Percentiles rank a stretch among this genome's conserved stretches.
Evolutionary conservation across 2,329 filamentous ascomycete species (phyloP).

Genomic region (Furcasterigmium sp.): DNA sequence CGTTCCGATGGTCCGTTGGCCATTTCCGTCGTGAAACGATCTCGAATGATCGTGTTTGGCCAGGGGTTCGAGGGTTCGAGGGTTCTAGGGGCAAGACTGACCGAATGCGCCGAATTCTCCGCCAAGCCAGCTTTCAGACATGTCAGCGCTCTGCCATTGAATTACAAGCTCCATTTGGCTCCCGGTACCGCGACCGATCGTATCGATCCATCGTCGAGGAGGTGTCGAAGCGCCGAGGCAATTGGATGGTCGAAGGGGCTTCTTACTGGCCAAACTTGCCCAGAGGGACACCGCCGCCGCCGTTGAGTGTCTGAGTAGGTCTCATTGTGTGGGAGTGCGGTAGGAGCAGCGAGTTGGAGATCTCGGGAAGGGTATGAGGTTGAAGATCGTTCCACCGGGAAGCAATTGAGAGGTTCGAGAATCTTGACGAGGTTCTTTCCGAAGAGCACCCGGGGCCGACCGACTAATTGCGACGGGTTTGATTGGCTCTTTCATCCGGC

Average conservation of each 20-base stretch:
- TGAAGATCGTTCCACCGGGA: slow-evolving; percentile 2
- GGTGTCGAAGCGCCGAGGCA: slow-evolving; percentile 23
- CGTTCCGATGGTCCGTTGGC: no score
- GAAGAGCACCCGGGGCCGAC: slow-evolving; percentile 5
- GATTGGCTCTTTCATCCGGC: no score
- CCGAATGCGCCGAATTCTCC: slow-evolving; percentile 71
- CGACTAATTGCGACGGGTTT: not conserved
- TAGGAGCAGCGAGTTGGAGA: slow-evolving; percentile 6
- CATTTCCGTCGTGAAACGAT: no score
- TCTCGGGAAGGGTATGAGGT: slow-evolving; percentile 3
- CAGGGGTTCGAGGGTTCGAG: no score
- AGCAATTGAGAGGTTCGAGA: slow-evolving; percentile 15
- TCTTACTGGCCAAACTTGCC: slow-evolving; percentile 40
- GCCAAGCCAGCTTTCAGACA: slow-evolving; percentile 59
- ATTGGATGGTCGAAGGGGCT: slow-evolving; percentile 2
- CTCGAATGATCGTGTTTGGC: no score
- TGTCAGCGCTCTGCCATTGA: slow-evolving; percentile 12
- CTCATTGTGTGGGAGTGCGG: slow-evolving; percentile 26
- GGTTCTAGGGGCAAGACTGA: slow-evolving; percentile 39
- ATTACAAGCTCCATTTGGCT: slow-evolving; percentile 1
- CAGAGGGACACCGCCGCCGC: slow-evolving; percentile 32
- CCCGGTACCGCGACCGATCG: not conserved
- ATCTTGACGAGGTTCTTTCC: slow-evolving; percentile 24
- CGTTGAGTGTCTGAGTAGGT: slow-evolving; percentile 32
- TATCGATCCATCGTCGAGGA: slow-evolving; percentile 8